Conservation (phyloP, 345 rosid species). For the Camelina hispida region DNA sequence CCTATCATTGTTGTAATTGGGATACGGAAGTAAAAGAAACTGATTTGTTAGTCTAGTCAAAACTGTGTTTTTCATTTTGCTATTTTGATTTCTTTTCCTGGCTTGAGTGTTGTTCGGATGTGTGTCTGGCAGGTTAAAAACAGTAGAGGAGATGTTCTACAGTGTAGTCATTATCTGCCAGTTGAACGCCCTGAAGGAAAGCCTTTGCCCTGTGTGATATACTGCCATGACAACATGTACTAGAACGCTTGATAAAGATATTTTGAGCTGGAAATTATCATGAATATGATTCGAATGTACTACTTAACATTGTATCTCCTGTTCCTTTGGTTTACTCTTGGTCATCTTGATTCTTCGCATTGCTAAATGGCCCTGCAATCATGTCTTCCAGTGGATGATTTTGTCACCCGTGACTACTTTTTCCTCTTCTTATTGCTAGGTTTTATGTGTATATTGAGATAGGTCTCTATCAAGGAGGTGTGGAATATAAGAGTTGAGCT, state of each 20-base stretch:
- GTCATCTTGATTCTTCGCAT: neutral
- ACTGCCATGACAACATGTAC: constrained; percentile 98
- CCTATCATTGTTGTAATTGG: too few relatives aligned
- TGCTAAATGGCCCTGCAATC: constrained; percentile 18
- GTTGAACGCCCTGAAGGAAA: constrained; percentile 70
- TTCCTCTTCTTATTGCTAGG: too few relatives aligned
- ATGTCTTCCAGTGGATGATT: constrained; percentile 70
- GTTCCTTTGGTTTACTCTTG: constrained; percentile 11
- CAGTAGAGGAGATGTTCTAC: constrained; percentile 72
- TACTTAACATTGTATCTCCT: neutral
- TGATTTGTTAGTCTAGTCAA: neutral
- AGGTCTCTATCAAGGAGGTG: too few relatives aligned
- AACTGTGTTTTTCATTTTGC: constrained; percentile 5
- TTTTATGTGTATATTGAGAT: too few relatives aligned
- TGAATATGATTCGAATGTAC: neutral
- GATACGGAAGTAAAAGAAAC: neutral
- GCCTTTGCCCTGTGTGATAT: constrained; percentile 89
- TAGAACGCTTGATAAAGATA: neutral
- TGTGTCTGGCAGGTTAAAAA: constrained; percentile 68
- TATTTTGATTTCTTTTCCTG: neutral
- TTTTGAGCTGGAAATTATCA: neutral
- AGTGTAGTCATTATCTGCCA: constrained; percentile 91
- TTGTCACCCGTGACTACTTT: too few relatives aligned
- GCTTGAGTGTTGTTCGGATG: neutral
- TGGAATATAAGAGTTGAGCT: too few relatives aligned